These are phyloP conservation scores for Castanea crenata DNA, from an alignment of 306 rosid genomes.

Conservation along the genomic window DNA sequence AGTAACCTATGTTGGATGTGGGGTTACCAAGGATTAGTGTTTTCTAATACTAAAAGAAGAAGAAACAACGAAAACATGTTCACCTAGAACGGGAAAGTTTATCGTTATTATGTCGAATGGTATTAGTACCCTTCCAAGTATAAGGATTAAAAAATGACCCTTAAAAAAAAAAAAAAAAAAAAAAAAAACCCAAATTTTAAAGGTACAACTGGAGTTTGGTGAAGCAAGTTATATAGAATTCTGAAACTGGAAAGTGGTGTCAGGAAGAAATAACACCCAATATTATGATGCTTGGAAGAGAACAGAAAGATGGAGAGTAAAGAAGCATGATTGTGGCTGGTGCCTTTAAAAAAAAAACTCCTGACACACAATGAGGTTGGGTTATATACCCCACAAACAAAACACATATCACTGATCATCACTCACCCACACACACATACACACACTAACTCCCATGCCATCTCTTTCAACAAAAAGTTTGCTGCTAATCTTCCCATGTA, in stretches of 20 bases:
- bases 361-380: conserved; percentile 16
- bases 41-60: too few species aligned
- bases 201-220: background rate
- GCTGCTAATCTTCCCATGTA: conserved; percentile 27
- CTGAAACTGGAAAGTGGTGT: background rate
- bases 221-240: background rate
- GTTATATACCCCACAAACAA: conserved; percentile 32
- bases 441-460: conserved; percentile 46
- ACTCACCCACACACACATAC: too few species aligned
- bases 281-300: conserved; percentile 11
- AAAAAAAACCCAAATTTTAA: background rate
- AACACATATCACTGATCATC: background rate
- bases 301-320: background rate
- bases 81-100: too few species aligned
- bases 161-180: background rate
- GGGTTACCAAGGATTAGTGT: too few species aligned
- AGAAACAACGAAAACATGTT: background rate
- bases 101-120: too few species aligned
- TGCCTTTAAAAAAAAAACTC: conserved; percentile 10
- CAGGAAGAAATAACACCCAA: background rate
- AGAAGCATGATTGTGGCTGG: conserved; percentile 28
- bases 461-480: conserved; percentile 46
- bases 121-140: background rate
- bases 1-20: too few species aligned
- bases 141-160: background rate